Percentiles rank a stretch among this genome's conserved stretches.
These are phyloP conservation scores for Pythium oligandrum DNA, from an alignment of 352 stramenopile species.

Conservation along the genomic window DNA sequence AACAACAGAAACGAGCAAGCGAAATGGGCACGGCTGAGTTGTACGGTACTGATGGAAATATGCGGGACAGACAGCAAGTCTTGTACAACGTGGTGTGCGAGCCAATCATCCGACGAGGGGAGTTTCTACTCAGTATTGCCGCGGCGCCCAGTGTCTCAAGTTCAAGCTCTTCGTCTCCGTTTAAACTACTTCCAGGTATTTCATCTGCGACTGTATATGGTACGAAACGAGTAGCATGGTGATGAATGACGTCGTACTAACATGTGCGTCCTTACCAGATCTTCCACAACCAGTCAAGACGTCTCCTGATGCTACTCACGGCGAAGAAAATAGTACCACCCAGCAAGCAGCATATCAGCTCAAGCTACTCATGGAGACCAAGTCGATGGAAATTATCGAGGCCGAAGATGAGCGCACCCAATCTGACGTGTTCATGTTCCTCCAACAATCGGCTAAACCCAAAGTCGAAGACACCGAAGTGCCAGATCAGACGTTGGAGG, in stretches of 20 bases:
- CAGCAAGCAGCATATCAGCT: conserved; percentile 44
- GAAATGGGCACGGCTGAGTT: conserved; percentile 9
- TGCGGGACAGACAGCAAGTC: conserved; percentile 61
- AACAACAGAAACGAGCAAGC: conserved; percentile 80
- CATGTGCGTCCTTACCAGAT: no score
- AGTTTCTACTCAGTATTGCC: conserved; percentile 57
- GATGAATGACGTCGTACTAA: no score
- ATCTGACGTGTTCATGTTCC: conserved; percentile 74
- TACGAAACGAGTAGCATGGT: conserved; percentile 10
- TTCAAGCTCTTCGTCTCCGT: conserved; percentile 24
- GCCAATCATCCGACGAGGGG: conserved; percentile 61
- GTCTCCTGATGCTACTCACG: no score
- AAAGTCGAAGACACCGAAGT: conserved; percentile 1
- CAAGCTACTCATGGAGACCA: conserved; percentile 65
- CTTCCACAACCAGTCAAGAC: no score
- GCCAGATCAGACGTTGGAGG: no score
- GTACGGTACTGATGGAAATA: conserved; percentile 2
- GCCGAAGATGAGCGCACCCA: conserved; percentile 84
- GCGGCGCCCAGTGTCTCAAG: conserved; percentile 34
- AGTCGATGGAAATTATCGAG: conserved; percentile 70
- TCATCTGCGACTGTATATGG: conserved; percentile 51
- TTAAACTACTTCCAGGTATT: conserved; percentile 74
- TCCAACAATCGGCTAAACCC: conserved; percentile 32
- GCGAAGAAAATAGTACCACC: no score
- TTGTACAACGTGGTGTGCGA: conserved; percentile 81